A percentile compares a stretch with the other conserved stretches of the same genome.
These are phyloP conservation scores for Colletotrichum zoysiae DNA, from an alignment of 2,329 filamentous ascomycete genomes.

Conservation along the genomic window DNA sequence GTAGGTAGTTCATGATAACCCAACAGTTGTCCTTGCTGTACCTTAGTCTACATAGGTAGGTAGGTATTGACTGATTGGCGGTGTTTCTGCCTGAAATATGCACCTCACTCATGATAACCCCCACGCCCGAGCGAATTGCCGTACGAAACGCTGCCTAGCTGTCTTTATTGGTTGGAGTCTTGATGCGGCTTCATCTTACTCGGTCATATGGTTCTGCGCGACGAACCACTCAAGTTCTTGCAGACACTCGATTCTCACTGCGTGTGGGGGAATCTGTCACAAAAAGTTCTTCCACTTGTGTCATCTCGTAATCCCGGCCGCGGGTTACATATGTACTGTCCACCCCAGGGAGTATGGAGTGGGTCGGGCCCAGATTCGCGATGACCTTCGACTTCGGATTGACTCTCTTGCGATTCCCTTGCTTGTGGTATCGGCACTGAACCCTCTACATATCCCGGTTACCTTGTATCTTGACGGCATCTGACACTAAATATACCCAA, in stretches of 20 bases:
- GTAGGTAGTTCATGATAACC: background rate
- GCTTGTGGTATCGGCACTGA: background rate
- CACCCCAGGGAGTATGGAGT: background rate
- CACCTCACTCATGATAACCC: background rate
- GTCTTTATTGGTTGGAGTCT: conserved; percentile 11
- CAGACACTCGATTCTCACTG: background rate
- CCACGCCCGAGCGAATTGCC: conserved; percentile 17
- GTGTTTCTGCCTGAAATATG: conserved; percentile 4
- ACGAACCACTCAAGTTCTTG: conserved; percentile 9
- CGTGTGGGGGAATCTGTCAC: background rate
- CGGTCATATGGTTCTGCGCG: background rate
- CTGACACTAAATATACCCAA: background rate
- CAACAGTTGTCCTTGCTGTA: background rate
- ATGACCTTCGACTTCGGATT: background rate
- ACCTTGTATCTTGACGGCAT: too few species aligned
- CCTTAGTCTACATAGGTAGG: background rate
- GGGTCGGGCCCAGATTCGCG: background rate
- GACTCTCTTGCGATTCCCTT: background rate
- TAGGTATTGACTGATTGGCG: background rate
- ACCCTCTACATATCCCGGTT: background rate
- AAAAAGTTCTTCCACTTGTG: background rate
- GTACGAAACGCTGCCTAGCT: background rate
- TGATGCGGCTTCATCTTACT: background rate
- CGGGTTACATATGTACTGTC: background rate
- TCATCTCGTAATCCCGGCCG: background rate